phyloP scores from a whole-genome alignment of 805 yeast genomes.

The Spathaspora gorwiae region DNA sequence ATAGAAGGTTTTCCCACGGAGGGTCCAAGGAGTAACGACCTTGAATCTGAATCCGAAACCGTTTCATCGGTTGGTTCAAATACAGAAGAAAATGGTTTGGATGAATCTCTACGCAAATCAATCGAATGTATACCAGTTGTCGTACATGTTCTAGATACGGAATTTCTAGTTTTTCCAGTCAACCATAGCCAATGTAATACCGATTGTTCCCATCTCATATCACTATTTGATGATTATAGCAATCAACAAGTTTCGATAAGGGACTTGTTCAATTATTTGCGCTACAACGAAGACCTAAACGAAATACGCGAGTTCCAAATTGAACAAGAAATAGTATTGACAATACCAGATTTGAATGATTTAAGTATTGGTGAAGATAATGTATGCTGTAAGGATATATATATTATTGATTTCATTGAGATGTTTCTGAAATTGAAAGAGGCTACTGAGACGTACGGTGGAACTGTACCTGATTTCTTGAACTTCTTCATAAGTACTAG shows the following conservation, averaged over 20 bases:
- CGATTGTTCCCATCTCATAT: conserved; percentile 18
- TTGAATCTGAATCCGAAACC: too few relatives aligned
- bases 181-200: conserved; percentile 2
- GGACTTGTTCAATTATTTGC: conserved; percentile 21
- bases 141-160: conserved; percentile 19
- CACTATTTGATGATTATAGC: conserved; percentile 21
- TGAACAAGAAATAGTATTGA: conserved; percentile 24
- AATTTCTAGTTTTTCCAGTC: conserved; percentile 24
- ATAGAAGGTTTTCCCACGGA: too few relatives aligned
- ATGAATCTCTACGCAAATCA: too few relatives aligned
- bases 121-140: conserved; percentile 15
- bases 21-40: too few relatives aligned
- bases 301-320: conserved; percentile 20
- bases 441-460: conserved; percentile 6
- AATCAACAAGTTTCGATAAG: conserved; percentile 16
- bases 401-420: conserved; percentile 22
- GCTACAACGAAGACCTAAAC: conserved; percentile 23
- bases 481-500: conserved; percentile 17
- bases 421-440: conserved; percentile 16
- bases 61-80: too few relatives aligned
- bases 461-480: conserved; percentile 10
- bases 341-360: conserved; percentile 22
- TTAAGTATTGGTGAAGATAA: conserved; percentile 30
- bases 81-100: too few relatives aligned
- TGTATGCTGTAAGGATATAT: conserved; percentile 19